phyloP scores from a whole-genome alignment of 768 basidiomycete genomes.

The Auriscalpium vulgare region DNA sequence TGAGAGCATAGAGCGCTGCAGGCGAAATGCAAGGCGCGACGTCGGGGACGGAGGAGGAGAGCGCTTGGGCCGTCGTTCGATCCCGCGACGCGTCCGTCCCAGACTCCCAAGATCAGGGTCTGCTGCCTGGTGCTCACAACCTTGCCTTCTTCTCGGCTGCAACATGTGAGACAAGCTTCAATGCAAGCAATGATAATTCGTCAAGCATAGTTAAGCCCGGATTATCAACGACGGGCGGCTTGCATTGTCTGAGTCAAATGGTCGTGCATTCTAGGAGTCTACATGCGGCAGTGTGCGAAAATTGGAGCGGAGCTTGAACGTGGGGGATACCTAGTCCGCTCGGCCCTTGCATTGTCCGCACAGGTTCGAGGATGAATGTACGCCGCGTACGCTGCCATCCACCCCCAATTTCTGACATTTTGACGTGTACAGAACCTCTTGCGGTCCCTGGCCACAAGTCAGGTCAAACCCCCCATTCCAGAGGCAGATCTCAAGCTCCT shows the following conservation, averaged over 20 bases:
- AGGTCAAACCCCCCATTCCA: slow-evolving; percentile 49
- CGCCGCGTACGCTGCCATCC: slow-evolving; percentile 23
- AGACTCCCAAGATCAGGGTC: too few species aligned
- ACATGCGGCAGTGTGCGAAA: not conserved
- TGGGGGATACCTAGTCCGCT: too few species aligned
- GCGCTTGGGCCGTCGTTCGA: too few species aligned
- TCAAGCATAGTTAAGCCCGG: too few species aligned
- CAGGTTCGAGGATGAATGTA: slow-evolving; percentile 33
- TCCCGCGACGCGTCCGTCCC: too few species aligned
- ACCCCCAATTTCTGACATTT: slow-evolving; percentile 8
- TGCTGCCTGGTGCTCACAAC: too few species aligned
- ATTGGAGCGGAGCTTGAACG: slow-evolving; percentile 22
- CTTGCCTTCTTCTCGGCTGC: too few species aligned
- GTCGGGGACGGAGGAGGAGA: too few species aligned
- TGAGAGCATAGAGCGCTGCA: not conserved
- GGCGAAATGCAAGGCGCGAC: not conserved
- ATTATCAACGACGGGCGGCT: not conserved
- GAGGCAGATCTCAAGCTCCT: slow-evolving; percentile 75
- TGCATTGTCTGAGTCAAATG: not conserved
- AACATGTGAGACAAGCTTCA: too few species aligned
- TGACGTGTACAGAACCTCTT: slow-evolving; percentile 65
- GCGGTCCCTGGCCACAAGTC: slow-evolving; percentile 75
- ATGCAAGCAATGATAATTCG: too few species aligned
- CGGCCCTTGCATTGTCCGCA: too few species aligned
- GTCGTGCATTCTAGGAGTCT: too few species aligned